Conservation (phyloP, 106 monocot species). For the Dioscorea alata region DNA sequence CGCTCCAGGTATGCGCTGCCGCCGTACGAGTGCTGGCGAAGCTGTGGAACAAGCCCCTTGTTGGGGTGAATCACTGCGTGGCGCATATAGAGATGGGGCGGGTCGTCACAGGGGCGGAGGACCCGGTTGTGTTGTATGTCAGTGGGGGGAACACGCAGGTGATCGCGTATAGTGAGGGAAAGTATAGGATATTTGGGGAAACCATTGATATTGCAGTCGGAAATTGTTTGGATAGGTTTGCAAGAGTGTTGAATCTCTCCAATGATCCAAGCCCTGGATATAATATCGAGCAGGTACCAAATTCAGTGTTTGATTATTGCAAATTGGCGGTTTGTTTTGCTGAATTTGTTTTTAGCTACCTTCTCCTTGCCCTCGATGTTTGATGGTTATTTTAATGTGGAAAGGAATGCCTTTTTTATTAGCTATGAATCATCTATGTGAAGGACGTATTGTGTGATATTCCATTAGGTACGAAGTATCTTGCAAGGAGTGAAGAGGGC, state of each 20-base stretch:
- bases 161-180: constrained; percentile 76
- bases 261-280: constrained; percentile 97
- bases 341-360: too few species aligned
- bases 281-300: constrained; percentile 87
- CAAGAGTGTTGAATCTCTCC: constrained; percentile 70
- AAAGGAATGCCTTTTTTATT: too few species aligned
- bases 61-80: constrained; percentile 90
- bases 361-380: too few species aligned
- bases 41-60: constrained; percentile 85
- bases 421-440: too few species aligned
- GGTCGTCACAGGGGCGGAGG: constrained; percentile 75
- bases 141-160: constrained; percentile 94
- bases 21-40: constrained; percentile 55
- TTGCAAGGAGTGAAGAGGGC: too few species aligned
- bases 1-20: constrained; percentile 84
- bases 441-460: too few species aligned
- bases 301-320: too few species aligned
- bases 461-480: too few species aligned
- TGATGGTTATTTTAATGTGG: too few species aligned
- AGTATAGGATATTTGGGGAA: constrained; percentile 83
- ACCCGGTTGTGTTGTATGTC: constrained; percentile 79
- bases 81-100: constrained; percentile 92
- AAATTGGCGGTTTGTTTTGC: too few species aligned
- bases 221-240: constrained; percentile 91
- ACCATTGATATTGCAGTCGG: constrained; percentile 87